Percentiles rank a stretch among this genome's conserved stretches.
Conservation (phyloP, 495 filamentous ascomycete species). For the Talaromyces ruber region DNA sequence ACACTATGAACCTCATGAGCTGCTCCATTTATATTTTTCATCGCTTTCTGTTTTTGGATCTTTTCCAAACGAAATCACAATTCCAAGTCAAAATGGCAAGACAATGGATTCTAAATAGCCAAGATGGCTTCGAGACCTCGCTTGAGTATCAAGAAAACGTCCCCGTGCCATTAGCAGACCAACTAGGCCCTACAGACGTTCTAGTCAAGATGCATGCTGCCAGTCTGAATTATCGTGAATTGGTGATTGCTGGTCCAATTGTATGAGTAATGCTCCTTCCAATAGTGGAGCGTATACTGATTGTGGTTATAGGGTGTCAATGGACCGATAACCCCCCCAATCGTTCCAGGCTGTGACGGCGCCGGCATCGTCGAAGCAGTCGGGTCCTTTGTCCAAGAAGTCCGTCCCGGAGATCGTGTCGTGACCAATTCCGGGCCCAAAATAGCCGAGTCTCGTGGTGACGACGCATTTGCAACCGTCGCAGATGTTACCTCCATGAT, state of each 20-base stretch:
- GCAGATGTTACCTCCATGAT: not conserved
- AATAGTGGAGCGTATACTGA: too few relatives aligned
- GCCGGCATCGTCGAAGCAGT: constrained; percentile 52
- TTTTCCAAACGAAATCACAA: not conserved
- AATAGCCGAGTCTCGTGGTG: constrained; percentile 6
- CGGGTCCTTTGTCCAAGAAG: constrained; percentile 9
- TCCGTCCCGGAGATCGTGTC: constrained; percentile 12
- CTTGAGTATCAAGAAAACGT: constrained; percentile 11
- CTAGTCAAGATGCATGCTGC: constrained; percentile 19
- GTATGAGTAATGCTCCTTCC: not conserved
- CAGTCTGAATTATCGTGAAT: constrained; percentile 15
- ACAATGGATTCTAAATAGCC: constrained; percentile 13
- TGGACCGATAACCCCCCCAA: constrained; percentile 4
- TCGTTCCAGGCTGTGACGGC: constrained; percentile 60
- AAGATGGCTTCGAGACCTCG: constrained; percentile 14
- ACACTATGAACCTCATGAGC: not conserved
- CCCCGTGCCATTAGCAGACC: constrained; percentile 9
- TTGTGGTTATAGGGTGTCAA: not conserved
- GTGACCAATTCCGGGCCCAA: constrained; percentile 5
- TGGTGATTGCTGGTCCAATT: constrained; percentile 10
- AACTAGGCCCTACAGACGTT: constrained; percentile 16
- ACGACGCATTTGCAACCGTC: constrained; percentile 5
- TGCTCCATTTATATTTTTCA: not conserved
- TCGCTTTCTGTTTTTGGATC: not conserved
- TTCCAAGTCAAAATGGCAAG: constrained; percentile 9